Evolutionary conservation across 1,139 yeast species (phyloP).

Genomic region (Diutina catenulata): DNA sequence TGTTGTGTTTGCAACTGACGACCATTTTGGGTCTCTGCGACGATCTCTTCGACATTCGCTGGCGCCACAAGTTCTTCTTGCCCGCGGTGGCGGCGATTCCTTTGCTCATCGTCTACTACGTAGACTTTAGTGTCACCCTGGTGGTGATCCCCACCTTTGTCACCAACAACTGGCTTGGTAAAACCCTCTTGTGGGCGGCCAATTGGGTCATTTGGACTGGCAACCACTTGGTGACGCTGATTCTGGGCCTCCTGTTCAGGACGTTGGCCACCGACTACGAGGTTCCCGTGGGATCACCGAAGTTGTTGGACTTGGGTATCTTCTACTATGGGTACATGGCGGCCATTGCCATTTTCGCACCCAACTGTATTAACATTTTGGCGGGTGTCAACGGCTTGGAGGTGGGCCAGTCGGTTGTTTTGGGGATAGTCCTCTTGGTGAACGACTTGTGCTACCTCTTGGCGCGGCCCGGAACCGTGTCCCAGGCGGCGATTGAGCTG

Average conservation of each 20-base stretch:
- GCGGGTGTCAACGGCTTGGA: constrained; percentile 97
- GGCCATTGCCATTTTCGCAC: constrained; percentile 82
- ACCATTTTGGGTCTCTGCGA: constrained; percentile 83
- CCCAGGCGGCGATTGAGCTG: constrained; percentile 62
- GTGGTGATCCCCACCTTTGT: constrained; percentile 76
- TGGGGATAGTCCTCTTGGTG: constrained; percentile 55
- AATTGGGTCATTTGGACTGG: constrained; percentile 17
- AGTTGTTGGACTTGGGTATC: constrained; percentile 63
- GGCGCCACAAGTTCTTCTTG: constrained; percentile 93
- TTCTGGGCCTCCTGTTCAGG: constrained; percentile 28
- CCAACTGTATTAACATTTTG: constrained; percentile 89
- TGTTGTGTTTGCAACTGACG: constrained; percentile 75
- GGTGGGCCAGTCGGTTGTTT: constrained; percentile 83
- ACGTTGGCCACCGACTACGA: constrained; percentile 25
- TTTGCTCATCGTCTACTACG: constrained; percentile 77
- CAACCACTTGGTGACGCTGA: constrained; percentile 21
- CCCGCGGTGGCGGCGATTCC: constrained; percentile 96
- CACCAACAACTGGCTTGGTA: constrained; percentile 16
- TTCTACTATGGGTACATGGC: constrained; percentile 86
- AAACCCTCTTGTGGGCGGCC: constrained; percentile 15
- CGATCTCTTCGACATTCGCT: constrained; percentile 86
- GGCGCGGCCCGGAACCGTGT: constrained; percentile 15
- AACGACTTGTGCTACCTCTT: constrained; percentile 69
- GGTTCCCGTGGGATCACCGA: constrained; percentile 13
- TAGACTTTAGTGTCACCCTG: constrained; percentile 87